These are phyloP conservation scores for Blastobotrys robertii DNA, from an alignment of 805 yeast genomes.

Conservation along the genomic window DNA sequence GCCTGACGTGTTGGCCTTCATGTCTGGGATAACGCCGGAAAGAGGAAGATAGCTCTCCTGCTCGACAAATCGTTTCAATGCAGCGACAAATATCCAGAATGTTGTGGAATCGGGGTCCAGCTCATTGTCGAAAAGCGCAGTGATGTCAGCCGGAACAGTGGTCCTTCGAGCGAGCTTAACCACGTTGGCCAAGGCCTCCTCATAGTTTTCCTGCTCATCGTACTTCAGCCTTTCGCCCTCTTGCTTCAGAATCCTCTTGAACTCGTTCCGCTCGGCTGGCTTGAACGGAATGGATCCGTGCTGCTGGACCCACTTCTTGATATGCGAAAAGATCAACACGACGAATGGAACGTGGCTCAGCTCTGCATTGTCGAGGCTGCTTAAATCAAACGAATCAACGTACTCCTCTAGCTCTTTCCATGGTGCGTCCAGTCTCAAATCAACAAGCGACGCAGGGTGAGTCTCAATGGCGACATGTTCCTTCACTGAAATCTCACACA, in stretches of 20 bases:
- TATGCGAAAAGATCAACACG: constrained; percentile 48
- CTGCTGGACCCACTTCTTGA: constrained; percentile 32
- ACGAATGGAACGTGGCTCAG: constrained; percentile 63
- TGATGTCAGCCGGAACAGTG: constrained; percentile 12
- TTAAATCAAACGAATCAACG: constrained; percentile 42
- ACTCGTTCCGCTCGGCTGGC: constrained; percentile 32
- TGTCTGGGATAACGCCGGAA: constrained; percentile 73
- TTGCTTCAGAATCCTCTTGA: constrained; percentile 30
- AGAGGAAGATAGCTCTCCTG: constrained; percentile 45
- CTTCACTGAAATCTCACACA: constrained; percentile 39
- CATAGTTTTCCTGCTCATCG: constrained; percentile 37
- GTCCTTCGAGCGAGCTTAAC: constrained; percentile 34
- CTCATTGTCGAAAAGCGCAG: constrained; percentile 6
- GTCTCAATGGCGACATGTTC: constrained; percentile 68
- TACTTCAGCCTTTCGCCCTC: constrained; percentile 31
- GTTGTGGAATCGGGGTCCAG: constrained; percentile 10
- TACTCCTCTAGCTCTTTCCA: constrained; percentile 58
- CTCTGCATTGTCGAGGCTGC: constrained; percentile 32
- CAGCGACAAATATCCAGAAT: constrained; percentile 57
- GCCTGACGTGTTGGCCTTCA: constrained; percentile 64
- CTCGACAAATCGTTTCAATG: constrained; percentile 42
- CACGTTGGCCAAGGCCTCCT: constrained; percentile 40
- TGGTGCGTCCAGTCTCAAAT: constrained; percentile 55
- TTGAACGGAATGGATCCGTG: constrained; percentile 27
- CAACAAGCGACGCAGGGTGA: constrained; percentile 54